A percentile compares a stretch with the other conserved stretches of the same genome.
Conservation (phyloP, 1,139 yeast species). For the Hyphopichia fennica region DNA sequence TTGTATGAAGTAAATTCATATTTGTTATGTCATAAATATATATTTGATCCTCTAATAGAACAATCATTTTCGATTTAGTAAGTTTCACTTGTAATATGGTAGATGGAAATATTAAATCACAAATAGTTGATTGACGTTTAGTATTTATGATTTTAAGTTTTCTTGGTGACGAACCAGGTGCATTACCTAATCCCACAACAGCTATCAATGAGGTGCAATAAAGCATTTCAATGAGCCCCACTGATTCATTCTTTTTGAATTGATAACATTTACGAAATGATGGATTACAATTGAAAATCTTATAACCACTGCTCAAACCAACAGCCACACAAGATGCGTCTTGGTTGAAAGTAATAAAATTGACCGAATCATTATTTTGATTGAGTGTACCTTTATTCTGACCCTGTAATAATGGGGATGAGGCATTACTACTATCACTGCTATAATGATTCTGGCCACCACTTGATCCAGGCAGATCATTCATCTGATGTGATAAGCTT, state of each 20-base stretch:
- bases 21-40: conserved; percentile 85
- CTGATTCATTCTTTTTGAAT: conserved; percentile 49
- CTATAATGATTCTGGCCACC: not conserved
- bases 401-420: conserved; percentile 6
- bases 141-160: conserved; percentile 81
- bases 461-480: not conserved
- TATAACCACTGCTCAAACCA: conserved; percentile 76
- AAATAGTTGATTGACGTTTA: conserved; percentile 66
- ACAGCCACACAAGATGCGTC: conserved; percentile 85
- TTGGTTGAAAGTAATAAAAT: conserved; percentile 81
- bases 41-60: conserved; percentile 79
- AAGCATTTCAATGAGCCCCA: conserved; percentile 84
- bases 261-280: conserved; percentile 74
- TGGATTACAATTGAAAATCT: conserved; percentile 86
- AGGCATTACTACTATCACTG: not conserved
- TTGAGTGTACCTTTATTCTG: conserved; percentile 4
- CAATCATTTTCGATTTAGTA: conserved; percentile 72
- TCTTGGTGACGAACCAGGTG: conserved; percentile 76
- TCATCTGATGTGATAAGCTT: conserved; percentile 1
- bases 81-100: conserved; percentile 75
- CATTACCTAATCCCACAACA: conserved; percentile 85
- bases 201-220: conserved; percentile 87
- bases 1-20: conserved; percentile 85
- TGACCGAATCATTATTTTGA: conserved; percentile 29
- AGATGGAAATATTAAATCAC: conserved; percentile 88